Evolutionary conservation across 73 alveolate species (phyloP).

Genomic region (Symbiodinium natans): DNA sequence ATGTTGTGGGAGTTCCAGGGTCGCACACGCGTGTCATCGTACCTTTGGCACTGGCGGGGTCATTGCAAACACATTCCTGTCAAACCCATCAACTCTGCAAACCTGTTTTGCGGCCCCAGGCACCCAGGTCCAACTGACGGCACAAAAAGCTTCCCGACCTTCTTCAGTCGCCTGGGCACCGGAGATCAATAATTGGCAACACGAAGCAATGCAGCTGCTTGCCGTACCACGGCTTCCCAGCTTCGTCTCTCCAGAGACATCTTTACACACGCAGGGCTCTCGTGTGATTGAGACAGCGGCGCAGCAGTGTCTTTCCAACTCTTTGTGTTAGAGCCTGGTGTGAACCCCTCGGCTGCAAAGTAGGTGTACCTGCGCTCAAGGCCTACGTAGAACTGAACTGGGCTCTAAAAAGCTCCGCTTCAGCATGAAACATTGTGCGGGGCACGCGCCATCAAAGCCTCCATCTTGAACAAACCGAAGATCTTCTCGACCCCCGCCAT

Average conservation of each 20-base stretch:
- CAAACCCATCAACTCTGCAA: not conserved
- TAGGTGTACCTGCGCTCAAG: slow-evolving; percentile 46
- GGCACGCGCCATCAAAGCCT: slow-evolving; percentile 77
- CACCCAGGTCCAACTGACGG: slow-evolving; percentile 90
- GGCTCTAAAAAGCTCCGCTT: too few species aligned
- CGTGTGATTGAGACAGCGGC: not conserved
- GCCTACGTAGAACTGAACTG: not conserved
- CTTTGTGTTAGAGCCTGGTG: slow-evolving; percentile 65
- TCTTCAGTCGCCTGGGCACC: not conserved
- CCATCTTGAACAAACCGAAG: slow-evolving; percentile 42
- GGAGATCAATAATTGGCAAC: not conserved
- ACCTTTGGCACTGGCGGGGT: not conserved
- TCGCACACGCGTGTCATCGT: slow-evolving; percentile 75
- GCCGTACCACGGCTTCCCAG: too few species aligned
- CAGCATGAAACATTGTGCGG: not conserved
- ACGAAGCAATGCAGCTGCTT: not conserved
- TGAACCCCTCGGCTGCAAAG: slow-evolving; percentile 84
- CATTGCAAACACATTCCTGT: too few species aligned
- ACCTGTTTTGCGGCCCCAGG: slow-evolving; percentile 21
- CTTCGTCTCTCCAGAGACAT: too few species aligned
- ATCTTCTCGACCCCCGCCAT: slow-evolving; percentile 65
- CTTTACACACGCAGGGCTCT: too few species aligned
- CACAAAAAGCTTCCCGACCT: slow-evolving; percentile 63
- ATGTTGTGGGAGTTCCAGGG: slow-evolving; percentile 86
- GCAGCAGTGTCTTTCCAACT: slow-evolving; percentile 28